Evolutionary conservation across 139 green algal genomes (phyloP).

Genomic region (Zygnema cylindricum): DNA sequence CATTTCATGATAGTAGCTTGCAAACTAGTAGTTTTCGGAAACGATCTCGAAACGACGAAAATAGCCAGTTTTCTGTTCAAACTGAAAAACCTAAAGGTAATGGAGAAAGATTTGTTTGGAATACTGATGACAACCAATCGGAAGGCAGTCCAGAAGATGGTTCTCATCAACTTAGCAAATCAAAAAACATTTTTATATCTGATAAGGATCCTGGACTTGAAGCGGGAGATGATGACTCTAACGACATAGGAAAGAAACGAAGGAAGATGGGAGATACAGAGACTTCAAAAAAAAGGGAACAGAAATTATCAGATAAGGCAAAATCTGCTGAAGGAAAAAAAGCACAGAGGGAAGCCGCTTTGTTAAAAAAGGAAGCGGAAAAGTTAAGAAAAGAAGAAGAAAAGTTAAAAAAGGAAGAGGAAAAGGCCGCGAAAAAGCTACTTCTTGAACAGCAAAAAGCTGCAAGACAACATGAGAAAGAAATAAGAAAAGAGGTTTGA

Average conservation of each 20-base stretch:
- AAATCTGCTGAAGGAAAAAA: neutral
- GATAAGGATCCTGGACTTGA: neutral
- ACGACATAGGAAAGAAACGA: neutral
- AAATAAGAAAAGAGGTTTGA: neutral
- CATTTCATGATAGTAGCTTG: too few relatives aligned
- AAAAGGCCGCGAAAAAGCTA: neutral
- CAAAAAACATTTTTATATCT: neutral
- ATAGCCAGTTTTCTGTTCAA: too few relatives aligned
- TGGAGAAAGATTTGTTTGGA: too few relatives aligned
- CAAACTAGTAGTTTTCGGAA: too few relatives aligned
- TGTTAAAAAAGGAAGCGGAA: neutral
- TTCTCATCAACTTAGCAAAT: too few relatives aligned
- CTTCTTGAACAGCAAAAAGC: neutral
- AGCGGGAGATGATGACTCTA: neutral
- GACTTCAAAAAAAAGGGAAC: neutral
- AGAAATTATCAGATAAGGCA: neutral
- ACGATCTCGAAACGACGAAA: too few relatives aligned
- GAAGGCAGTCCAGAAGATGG: too few relatives aligned
- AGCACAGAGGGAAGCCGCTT: neutral
- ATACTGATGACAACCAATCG: too few relatives aligned
- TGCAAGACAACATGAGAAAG: neutral
- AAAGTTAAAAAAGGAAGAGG: neutral
- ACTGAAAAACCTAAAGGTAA: too few relatives aligned
- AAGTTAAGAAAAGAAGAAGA: neutral
- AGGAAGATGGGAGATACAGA: neutral